These are phyloP conservation scores for Suillus weaverae DNA, from an alignment of 768 basidiomycete species.

Conservation along the genomic window DNA sequence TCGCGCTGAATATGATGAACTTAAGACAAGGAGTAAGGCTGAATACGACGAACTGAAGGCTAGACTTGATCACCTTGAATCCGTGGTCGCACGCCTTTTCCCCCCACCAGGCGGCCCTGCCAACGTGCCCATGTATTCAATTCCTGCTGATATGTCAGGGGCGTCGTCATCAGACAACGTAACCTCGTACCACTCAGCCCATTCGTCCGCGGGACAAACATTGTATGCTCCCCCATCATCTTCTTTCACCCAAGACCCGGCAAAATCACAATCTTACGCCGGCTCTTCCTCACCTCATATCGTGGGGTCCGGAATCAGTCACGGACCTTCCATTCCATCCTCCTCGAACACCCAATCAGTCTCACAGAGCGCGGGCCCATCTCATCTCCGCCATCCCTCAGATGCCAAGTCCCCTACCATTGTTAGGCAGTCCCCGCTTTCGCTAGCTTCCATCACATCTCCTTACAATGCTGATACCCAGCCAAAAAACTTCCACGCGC, in stretches of 20 bases:
- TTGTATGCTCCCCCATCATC: slow-evolving; percentile 25
- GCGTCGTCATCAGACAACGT: slow-evolving; percentile 25
- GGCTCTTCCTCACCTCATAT: slow-evolving; percentile 26
- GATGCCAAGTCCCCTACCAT: slow-evolving; percentile 33
- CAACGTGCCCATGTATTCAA: slow-evolving; percentile 31
- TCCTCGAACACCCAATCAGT: slow-evolving; percentile 21
- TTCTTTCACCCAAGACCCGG: slow-evolving; percentile 27
- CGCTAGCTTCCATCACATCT: slow-evolving; percentile 42
- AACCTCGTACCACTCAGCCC: slow-evolving; percentile 26
- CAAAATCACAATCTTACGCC: slow-evolving; percentile 28
- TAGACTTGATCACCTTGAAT: slow-evolving; percentile 62
- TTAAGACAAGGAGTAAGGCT: slow-evolving; percentile 49
- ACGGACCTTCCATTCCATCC: slow-evolving; percentile 21
- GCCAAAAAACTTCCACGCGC: slow-evolving; percentile 81
- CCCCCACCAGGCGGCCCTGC: slow-evolving; percentile 25
- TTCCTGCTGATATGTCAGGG: slow-evolving; percentile 32
- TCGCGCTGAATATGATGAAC: slow-evolving; percentile 73
- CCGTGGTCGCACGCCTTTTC: slow-evolving; percentile 46
- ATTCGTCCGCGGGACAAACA: slow-evolving; percentile 26
- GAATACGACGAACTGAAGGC: slow-evolving; percentile 58
- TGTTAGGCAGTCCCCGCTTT: slow-evolving; percentile 39
- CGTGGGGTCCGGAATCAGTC: slow-evolving; percentile 15
- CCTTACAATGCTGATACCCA: slow-evolving; percentile 40
- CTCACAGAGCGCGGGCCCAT: slow-evolving; percentile 15
- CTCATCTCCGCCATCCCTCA: slow-evolving; percentile 29